These are phyloP conservation scores for Xylaria sp. DNA, from an alignment of 2,329 filamentous ascomycete genomes.

Conservation along the genomic window DNA sequence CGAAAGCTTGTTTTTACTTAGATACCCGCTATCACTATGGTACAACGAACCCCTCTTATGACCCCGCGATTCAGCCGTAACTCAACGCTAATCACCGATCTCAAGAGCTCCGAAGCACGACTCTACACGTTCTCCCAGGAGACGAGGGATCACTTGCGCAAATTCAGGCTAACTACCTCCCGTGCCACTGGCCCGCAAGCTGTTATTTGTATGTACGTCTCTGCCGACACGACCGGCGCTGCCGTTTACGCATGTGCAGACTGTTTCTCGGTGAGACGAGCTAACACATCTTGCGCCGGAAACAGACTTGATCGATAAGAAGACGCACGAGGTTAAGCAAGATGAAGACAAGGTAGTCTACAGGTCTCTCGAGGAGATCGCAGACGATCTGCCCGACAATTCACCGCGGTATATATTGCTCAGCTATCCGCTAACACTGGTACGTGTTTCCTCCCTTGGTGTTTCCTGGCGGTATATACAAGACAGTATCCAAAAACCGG, in stretches of 20 bases:
- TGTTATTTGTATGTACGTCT: constrained; percentile 83
- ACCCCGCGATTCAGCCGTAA: constrained; percentile 29
- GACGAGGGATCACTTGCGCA: constrained; percentile 89
- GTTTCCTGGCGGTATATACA: neutral
- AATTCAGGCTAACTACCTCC: constrained; percentile 93
- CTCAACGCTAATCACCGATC: constrained; percentile 28
- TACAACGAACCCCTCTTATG: constrained; percentile 21
- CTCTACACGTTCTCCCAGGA: constrained; percentile 93
- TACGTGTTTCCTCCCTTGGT: constrained; percentile 56
- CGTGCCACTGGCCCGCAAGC: constrained; percentile 86
- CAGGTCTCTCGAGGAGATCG: constrained; percentile 81
- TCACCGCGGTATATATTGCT: constrained; percentile 89
- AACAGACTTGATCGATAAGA: constrained; percentile 88
- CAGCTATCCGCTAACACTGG: constrained; percentile 89
- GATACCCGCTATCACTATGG: constrained; percentile 28
- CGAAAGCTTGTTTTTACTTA: neutral
- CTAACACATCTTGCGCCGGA: constrained; percentile 1
- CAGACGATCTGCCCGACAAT: constrained; percentile 91
- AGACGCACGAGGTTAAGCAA: constrained; percentile 88
- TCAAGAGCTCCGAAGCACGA: constrained; percentile 79
- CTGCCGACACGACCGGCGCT: constrained; percentile 17
- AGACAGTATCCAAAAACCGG: neutral
- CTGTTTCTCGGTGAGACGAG: neutral
- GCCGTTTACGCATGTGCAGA: constrained; percentile 4
- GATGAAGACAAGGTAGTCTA: constrained; percentile 82